Evolutionary conservation across 768 basidiomycete genomes (phyloP).

Genomic region (Mycena leptocephala): DNA sequence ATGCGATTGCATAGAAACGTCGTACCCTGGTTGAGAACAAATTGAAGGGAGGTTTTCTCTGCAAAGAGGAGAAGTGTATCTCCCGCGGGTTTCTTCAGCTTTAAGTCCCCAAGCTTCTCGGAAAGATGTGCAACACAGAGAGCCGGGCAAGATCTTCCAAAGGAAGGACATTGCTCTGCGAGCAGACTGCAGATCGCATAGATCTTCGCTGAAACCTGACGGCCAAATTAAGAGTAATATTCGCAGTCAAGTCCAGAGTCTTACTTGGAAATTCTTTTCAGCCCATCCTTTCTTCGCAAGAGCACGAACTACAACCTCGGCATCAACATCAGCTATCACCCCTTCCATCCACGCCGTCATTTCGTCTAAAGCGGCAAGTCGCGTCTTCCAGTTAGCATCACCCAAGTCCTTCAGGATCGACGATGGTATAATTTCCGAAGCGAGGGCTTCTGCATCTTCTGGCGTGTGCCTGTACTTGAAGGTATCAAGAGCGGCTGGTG

Average conservation of each 20-base stretch:
- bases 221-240: background rate
- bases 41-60: slow-evolving; percentile 95
- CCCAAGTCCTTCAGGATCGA: slow-evolving; percentile 80
- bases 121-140: slow-evolving; percentile 86
- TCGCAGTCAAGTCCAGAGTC: slow-evolving; percentile 23
- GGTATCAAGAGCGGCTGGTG: slow-evolving; percentile 77
- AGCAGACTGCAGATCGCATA: slow-evolving; percentile 84
- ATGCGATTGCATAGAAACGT: slow-evolving; percentile 36
- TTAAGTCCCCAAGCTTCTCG: slow-evolving; percentile 97
- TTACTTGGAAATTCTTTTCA: slow-evolving; percentile 99
- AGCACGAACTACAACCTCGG: slow-evolving; percentile 91
- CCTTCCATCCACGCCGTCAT: slow-evolving; percentile 88
- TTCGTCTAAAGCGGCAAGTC: slow-evolving; percentile 90
- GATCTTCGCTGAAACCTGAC: slow-evolving; percentile 91
- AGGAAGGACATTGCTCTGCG: slow-evolving; percentile 85
- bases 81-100: slow-evolving; percentile 96
- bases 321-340: slow-evolving; percentile 77
- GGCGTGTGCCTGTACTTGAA: slow-evolving; percentile 94
- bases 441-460: slow-evolving; percentile 92
- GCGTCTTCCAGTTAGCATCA: slow-evolving; percentile 95
- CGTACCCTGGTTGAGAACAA: slow-evolving; percentile 93
- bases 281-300: slow-evolving; percentile 95
- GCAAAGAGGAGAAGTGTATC: slow-evolving; percentile 89
- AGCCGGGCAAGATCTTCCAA: slow-evolving; percentile 89
- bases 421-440: slow-evolving; percentile 80